Evolutionary conservation across 1,284 basidiomycete species (phyloP), one percentile per base, ranked within the genome.

Genomic region (Ceratobasidium sp.): DNA sequence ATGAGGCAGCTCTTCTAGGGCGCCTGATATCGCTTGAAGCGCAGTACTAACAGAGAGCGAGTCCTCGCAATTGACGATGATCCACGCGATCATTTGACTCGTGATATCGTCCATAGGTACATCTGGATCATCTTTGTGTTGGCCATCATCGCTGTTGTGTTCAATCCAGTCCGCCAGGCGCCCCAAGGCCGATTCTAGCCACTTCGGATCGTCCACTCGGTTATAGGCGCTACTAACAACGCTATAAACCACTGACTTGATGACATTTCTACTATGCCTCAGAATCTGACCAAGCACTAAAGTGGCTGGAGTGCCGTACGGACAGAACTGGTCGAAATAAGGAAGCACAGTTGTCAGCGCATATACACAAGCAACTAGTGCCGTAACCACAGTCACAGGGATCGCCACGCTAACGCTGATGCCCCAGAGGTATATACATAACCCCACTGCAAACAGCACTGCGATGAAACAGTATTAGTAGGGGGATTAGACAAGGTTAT

Each of bases 391-490:
- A 26, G 52, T 53, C 6, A 67, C 62, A 2, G 50, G 50, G 4
- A 67, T 1, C 9, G 48, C 50, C 6, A 67, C 62, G 1, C 12
- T 16, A 14, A 18, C 2, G 26, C 55, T 48, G 62, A 55, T 45
- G 10, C 43, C 62, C 62, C 53, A 46, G 4, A 70, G 30, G 32
- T 58, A 46, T 0, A 70, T 18, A n/a, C 65, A 70, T 10, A 70
- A 26, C 14, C 65, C 65, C 3, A 46, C 10, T 2, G 65, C 52
- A 48, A 70, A 70, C 4, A 70, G n/a, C 8, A 70, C 65, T 70
- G 18, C 14, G 6, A 28, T 28, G 12, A n/a, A 1, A 9, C 21
- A 18, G 16, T 4, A 30, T 23, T 2, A 39, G 16, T 26, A 43
- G 23, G 4, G 26, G 30, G n/a, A n/a, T n/a, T n/a, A n/a, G n/a